phyloP scores from a whole-genome alignment of 345 rosid species.

The Zanthoxylum bungeanum region DNA sequence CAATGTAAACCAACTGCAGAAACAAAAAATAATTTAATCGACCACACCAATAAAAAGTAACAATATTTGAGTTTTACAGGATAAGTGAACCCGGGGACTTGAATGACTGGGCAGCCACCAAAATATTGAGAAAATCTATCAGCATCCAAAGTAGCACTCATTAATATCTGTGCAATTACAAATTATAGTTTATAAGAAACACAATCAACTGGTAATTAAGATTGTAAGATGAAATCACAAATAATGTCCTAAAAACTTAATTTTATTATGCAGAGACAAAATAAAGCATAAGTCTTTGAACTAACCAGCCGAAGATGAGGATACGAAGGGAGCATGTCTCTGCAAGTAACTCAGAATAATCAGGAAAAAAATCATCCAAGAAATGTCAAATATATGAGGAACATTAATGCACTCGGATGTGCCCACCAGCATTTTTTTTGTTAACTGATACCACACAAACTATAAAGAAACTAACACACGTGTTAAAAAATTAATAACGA shows the following conservation, averaged over 20 bases:
- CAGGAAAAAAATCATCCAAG: constrained; percentile 11
- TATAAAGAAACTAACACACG: not conserved
- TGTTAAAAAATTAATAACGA: not conserved
- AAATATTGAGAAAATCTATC: constrained; percentile 88
- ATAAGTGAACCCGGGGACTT: constrained; percentile 89
- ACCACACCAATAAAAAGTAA: not conserved
- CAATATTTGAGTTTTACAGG: constrained; percentile 47
- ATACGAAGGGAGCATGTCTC: constrained; percentile 82
- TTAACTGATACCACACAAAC: not conserved
- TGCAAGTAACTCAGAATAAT: constrained; percentile 37
- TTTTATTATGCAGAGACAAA: not conserved
- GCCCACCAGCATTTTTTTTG: not conserved
- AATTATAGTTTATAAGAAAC: constrained; percentile 3
- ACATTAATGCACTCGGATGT: not conserved
- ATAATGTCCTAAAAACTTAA: not conserved
- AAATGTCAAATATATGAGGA: not conserved
- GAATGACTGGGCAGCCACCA: constrained; percentile 90
- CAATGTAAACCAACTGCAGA: constrained; percentile 12
- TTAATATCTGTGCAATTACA: constrained; percentile 53
- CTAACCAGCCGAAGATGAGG: constrained; percentile 93
- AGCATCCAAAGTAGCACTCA: constrained; percentile 97
- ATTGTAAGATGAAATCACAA: not conserved
- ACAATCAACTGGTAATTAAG: constrained; percentile 3
- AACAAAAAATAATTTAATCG: not conserved
- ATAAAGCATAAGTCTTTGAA: constrained; percentile 16